A percentile compares a stretch with the other conserved stretches of the same genome.
Evolutionary conservation across 305 asterid species (phyloP).

Genomic region (Fraxinus nigra): DNA sequence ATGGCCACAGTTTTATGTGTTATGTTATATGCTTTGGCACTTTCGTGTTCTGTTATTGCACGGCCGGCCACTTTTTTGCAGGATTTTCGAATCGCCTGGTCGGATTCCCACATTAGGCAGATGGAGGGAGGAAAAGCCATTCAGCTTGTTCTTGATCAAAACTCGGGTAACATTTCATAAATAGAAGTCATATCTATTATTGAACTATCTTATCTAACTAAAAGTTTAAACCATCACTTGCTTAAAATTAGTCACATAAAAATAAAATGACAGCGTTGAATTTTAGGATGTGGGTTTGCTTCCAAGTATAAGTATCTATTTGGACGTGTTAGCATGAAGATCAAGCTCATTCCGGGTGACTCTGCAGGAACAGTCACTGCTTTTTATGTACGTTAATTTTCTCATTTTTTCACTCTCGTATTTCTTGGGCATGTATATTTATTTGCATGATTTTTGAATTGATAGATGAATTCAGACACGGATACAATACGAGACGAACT

Average conservation of each 20-base stretch:
- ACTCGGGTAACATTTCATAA: conserved; percentile 41
- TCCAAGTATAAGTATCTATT: conserved; percentile 60
- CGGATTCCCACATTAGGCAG: conserved; percentile 68
- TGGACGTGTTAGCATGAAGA: conserved; percentile 81
- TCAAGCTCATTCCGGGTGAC: conserved; percentile 92
- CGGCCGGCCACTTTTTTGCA: conserved; percentile 74
- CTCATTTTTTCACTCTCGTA: neutral
- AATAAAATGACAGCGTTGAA: neutral
- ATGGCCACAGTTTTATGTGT: conserved; percentile 22
- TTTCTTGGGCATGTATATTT: neutral
- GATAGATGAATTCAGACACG: conserved; percentile 66
- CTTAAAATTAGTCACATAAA: neutral
- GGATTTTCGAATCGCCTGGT: conserved; percentile 65
- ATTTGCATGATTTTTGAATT: neutral
- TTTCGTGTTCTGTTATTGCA: conserved; percentile 32
- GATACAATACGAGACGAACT: conserved; percentile 52
- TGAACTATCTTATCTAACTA: neutral
- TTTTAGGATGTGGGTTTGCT: conserved; percentile 76
- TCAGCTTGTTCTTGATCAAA: conserved; percentile 77
- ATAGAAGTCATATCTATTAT: neutral
- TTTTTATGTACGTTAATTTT: conserved; percentile 51
- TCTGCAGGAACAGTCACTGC: conserved; percentile 96
- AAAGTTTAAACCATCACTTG: neutral
- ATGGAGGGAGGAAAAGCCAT: conserved; percentile 71
- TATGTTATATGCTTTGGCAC: conserved; percentile 22